phyloP scores from a whole-genome alignment of 768 basidiomycete genomes.

The Albatrellus ellisii region DNA sequence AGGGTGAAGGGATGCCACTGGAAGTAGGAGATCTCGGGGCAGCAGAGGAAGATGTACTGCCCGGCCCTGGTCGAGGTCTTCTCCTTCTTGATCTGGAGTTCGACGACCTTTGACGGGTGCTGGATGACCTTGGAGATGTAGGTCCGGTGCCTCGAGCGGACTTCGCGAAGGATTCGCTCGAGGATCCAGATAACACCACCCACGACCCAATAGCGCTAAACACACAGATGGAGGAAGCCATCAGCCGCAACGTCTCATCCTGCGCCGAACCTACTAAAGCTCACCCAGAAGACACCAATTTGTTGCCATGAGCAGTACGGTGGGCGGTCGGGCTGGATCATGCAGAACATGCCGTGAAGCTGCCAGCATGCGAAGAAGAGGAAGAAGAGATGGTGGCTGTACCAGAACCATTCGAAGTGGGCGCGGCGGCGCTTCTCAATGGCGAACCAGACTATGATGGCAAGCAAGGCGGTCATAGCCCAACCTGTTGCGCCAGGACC shows the following conservation, averaged over 20 bases:
- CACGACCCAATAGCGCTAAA: conserved; percentile 78
- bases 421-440: conserved; percentile 66
- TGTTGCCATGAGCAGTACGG: conserved; percentile 78
- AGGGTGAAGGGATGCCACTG: conserved; percentile 98
- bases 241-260: no score
- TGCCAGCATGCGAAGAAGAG: conserved; percentile 93
- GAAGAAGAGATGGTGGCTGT: conserved; percentile 80
- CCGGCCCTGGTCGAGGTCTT: conserved; percentile 73
- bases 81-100: conserved; percentile 97
- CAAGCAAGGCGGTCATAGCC: conserved; percentile 71
- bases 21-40: conserved; percentile 88
- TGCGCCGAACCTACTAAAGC: no score
- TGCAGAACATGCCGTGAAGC: conserved; percentile 93
- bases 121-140: conserved; percentile 92
- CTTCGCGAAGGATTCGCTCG: conserved; percentile 86
- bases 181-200: conserved; percentile 77
- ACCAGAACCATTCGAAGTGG: conserved; percentile 86
- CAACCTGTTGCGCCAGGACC: conserved; percentile 79
- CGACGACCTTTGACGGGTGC: conserved; percentile 89
- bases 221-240: not conserved
- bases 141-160: conserved; percentile 82
- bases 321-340: conserved; percentile 84
- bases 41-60: conserved; percentile 87
- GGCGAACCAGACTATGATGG: conserved; percentile 76
- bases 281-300: conserved; percentile 92